phyloP scores from a whole-genome alignment of 495 filamentous ascomycete species.

The Bathelium albidoporum region DNA sequence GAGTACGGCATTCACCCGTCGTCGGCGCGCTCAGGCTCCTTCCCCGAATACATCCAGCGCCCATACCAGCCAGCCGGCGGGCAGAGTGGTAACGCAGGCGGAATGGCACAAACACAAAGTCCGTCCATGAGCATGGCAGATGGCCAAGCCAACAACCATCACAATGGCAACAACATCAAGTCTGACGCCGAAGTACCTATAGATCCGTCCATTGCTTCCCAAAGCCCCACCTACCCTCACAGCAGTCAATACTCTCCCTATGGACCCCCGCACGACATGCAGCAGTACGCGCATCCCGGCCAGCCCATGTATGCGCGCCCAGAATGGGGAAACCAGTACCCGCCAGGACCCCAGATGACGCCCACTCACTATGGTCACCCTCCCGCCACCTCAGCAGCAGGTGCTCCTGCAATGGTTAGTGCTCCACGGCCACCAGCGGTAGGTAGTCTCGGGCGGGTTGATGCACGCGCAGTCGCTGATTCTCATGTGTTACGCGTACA shows the following conservation, averaged over 20 bases:
- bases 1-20: conserved; percentile 77
- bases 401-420: conserved; percentile 27
- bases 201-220: conserved; percentile 94
- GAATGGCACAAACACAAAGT: conserved; percentile 98
- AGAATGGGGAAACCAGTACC: conserved; percentile 67
- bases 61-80: conserved; percentile 55
- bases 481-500: conserved; percentile 9
- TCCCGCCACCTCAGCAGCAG: conserved; percentile 38
- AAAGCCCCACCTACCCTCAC: conserved; percentile 81
- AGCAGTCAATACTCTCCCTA: conserved; percentile 73
- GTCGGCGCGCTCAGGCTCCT: conserved; percentile 67
- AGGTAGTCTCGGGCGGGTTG: conserved; percentile 13
- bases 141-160: conserved; percentile 59
- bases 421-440: conserved; percentile 31
- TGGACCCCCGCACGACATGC: conserved; percentile 77
- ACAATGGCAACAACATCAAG: conserved; percentile 57
- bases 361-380: conserved; percentile 53
- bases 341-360: conserved; percentile 51
- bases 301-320: conserved; percentile 61
- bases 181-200: conserved; percentile 95
- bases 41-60: conserved; percentile 61
- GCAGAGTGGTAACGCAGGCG: conserved; percentile 65
- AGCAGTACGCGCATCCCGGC: conserved; percentile 44
- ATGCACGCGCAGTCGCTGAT: not conserved
- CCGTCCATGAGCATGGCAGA: conserved; percentile 76